Evolutionary conservation across 2,329 filamentous ascomycete species (phyloP).

Genomic region (Penicillium sp.): DNA sequence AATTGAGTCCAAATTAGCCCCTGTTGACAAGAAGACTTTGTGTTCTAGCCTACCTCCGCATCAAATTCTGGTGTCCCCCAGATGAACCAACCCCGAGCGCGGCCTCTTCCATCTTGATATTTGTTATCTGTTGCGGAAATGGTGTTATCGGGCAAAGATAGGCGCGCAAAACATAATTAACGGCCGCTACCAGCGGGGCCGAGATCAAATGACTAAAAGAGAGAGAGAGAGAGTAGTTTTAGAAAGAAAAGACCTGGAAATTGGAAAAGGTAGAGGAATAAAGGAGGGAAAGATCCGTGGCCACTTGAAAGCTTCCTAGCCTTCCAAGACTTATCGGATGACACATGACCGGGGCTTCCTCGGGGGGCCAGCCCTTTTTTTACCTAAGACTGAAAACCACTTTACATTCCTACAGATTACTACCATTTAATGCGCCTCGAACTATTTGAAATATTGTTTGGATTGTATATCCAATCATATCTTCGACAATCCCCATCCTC

Average conservation of each 20-base stretch:
- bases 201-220: conserved; percentile 5
- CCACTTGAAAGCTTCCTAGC: background rate
- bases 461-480: background rate
- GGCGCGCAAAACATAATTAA: conserved; percentile 27
- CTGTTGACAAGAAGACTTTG: background rate
- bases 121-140: conserved; percentile 12
- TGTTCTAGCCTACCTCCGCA: background rate
- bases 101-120: conserved; percentile 33
- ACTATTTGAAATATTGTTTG: background rate
- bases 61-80: conserved; percentile 7
- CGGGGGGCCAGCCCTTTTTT: background rate
- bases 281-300: conserved; percentile 4
- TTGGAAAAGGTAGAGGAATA: background rate
- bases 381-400: background rate
- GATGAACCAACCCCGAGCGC: conserved; percentile 27
- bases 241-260: conserved; percentile 5
- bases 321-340: conserved; percentile 1
- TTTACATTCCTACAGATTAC: background rate
- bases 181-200: conserved; percentile 26
- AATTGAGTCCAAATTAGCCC: background rate
- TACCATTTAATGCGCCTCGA: background rate
- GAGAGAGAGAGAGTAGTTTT: conserved; percentile 3
- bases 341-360: conserved; percentile 6
- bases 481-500: conserved; percentile 50
- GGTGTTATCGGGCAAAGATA: conserved; percentile 14